Percentiles rank a stretch among this genome's conserved stretches.
These are phyloP conservation scores for Serpula lacrymans DNA, from an alignment of 768 basidiomycete genomes.

Conservation along the genomic window DNA sequence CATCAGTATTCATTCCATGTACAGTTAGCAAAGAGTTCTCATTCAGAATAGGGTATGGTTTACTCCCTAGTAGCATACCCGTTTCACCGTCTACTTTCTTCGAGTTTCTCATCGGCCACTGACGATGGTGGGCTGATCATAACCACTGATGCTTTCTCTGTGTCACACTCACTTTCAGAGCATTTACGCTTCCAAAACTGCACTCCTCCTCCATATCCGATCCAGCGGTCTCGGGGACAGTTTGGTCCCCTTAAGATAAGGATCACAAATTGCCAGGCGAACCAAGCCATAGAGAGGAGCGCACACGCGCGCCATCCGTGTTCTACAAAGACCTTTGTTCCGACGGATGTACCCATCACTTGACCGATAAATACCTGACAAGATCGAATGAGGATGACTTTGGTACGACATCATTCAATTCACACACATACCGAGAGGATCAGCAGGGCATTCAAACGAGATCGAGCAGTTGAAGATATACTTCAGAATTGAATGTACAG, in stretches of 20 bases:
- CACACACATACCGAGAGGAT: constrained; percentile 1
- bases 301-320: constrained; percentile 26
- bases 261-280: constrained; percentile 21
- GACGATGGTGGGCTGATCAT: too few relatives aligned
- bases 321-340: constrained; percentile 30
- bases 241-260: constrained; percentile 27
- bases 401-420: too few relatives aligned
- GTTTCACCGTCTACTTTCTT: too few relatives aligned
- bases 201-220: constrained; percentile 5
- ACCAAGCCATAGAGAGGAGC: constrained; percentile 20
- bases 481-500: neutral
- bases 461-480: constrained; percentile 1
- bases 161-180: constrained; percentile 18
- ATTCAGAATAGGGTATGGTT: too few relatives aligned
- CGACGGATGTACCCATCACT: constrained; percentile 33
- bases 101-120: too few relatives aligned
- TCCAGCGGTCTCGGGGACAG: constrained; percentile 4
- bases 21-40: too few relatives aligned
- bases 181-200: neutral
- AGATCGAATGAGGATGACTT: neutral
- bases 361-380: constrained; percentile 25
- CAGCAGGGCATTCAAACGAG: constrained; percentile 5
- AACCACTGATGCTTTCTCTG: neutral
- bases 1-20: too few relatives aligned
- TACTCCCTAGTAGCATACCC: too few relatives aligned